Evolutionary conservation across 768 basidiomycete species (phyloP).

Genomic region (Tubosaeta brunneosetosa): DNA sequence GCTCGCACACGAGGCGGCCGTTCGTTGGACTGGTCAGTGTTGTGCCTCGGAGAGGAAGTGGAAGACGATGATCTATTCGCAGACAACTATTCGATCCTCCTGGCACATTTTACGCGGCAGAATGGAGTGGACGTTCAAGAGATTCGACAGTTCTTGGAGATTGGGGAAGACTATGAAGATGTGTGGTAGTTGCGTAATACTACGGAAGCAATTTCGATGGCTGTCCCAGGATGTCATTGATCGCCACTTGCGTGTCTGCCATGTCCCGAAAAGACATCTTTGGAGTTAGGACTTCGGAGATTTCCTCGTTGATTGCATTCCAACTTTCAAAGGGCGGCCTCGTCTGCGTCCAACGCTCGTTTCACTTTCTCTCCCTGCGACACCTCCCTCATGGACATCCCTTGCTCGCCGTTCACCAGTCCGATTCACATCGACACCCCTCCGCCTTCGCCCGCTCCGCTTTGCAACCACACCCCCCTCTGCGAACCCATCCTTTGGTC

Average conservation of each 20-base stretch:
- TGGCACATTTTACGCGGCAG: constrained; percentile 64
- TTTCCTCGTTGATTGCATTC: constrained; percentile 16
- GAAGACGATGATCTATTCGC: constrained; percentile 2
- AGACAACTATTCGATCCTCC: constrained; percentile 70
- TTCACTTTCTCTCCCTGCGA: constrained; percentile 5
- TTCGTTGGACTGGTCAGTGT: constrained; percentile 83
- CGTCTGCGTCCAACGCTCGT: background rate
- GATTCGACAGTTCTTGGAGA: constrained; percentile 59
- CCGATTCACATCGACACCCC: background rate
- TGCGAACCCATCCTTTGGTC: background rate
- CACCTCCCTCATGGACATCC: background rate
- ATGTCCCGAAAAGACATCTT: constrained; percentile 20
- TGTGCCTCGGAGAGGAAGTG: background rate
- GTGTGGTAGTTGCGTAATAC: constrained; percentile 36
- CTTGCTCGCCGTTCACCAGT: background rate
- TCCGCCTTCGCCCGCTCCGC: background rate
- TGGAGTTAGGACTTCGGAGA: constrained; percentile 8
- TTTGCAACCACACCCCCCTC: background rate
- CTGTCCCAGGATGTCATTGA: background rate
- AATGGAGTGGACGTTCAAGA: constrained; percentile 55
- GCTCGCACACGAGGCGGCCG: constrained; percentile 77
- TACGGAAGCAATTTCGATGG: constrained; percentile 7
- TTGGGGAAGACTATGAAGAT: constrained; percentile 76
- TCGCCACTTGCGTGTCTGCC: background rate
- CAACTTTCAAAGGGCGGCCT: constrained; percentile 13